Percentiles rank a stretch among this genome's conserved stretches.
phyloP scores from a whole-genome alignment of 2,329 filamentous ascomycete genomes.

The Hymenoscyphus salicellus region DNA sequence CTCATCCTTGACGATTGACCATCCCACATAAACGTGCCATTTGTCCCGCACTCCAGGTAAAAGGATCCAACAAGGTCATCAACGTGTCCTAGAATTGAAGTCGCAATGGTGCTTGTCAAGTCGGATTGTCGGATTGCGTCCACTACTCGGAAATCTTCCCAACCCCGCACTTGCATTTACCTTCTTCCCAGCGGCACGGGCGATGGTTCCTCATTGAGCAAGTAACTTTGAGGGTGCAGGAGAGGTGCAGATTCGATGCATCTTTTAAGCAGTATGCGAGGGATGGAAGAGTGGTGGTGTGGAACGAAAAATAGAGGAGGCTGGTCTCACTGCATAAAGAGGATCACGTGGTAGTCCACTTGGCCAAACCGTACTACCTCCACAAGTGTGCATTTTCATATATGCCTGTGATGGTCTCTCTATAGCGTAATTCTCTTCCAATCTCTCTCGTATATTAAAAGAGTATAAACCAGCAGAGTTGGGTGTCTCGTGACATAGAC shows the following conservation, averaged over 20 bases:
- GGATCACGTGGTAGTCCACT: too few relatives aligned
- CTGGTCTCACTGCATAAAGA: too few relatives aligned
- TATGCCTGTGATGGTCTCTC: too few relatives aligned
- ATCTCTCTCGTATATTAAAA: too few relatives aligned
- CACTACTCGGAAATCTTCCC: neutral
- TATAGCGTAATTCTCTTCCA: too few relatives aligned
- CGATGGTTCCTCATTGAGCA: neutral
- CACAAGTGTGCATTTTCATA: too few relatives aligned
- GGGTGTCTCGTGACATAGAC: too few relatives aligned
- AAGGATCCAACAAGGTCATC: neutral
- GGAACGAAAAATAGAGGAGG: too few relatives aligned
- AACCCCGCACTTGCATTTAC: neutral
- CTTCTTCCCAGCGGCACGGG: neutral
- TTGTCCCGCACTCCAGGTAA: neutral
- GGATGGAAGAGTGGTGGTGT: neutral
- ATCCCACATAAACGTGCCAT: neutral
- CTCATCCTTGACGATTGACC: neutral
- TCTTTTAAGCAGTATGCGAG: neutral
- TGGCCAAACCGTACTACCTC: too few relatives aligned
- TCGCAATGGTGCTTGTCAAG: neutral
- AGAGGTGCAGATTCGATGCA: neutral
- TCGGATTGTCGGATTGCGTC: neutral
- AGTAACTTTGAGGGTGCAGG: neutral
- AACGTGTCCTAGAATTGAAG: neutral
- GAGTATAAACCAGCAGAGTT: too few relatives aligned